Evolutionary conservation across 208 protist genomes (phyloP), one percentile per base, ranked within the genome.

Genomic region (Wallacemonas sp.): DNA sequence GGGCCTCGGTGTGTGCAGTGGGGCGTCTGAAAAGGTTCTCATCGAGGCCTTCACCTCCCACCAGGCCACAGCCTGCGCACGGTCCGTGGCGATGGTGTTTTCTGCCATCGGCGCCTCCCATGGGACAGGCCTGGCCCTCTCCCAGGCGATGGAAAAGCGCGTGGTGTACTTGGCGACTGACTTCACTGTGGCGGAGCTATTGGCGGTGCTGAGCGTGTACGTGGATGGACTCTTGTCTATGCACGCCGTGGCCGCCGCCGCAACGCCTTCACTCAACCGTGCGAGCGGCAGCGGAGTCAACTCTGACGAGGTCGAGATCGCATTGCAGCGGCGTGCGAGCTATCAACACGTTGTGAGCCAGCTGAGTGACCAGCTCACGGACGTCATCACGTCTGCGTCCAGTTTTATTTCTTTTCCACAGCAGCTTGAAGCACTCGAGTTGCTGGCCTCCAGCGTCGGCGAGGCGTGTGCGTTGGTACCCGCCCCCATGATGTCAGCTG

Each of bases 101-200:
- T 70, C 82, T 19, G 78, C 84, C 5, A 62, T 80, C 30, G 39
- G 33, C n/a, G 30, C 33, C 11, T 56, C 63, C 36, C 63, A 62
- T 44, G 39, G 19, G 17, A 65, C 72, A 5, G 46, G 53, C 30
- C 58, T 90, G 51, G 38, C 44, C 38, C 49, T 88, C 33, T 72
- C 83, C 15, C 79, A 87, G 45, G 66, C 54, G 24, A 83, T 93
- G 76, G 81, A 77, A 42, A 67, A 79, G 9, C 74, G 90, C 17
- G 78, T 84, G 2, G 59, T 96, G 11, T 96, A 92, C 61, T 76
- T 96, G 5, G 70, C 82, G 0, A 90, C 84, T 5, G 86, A 93
- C 69, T 93, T 91, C 70, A 91, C 80, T 14, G 80, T 86, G 1
- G 62, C 47, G 8, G 90, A 96, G 79, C 70, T 96, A 58, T 77